Conservation (phyloP, 805 yeast genomes). For the Kodamaea kakaduensis region DNA sequence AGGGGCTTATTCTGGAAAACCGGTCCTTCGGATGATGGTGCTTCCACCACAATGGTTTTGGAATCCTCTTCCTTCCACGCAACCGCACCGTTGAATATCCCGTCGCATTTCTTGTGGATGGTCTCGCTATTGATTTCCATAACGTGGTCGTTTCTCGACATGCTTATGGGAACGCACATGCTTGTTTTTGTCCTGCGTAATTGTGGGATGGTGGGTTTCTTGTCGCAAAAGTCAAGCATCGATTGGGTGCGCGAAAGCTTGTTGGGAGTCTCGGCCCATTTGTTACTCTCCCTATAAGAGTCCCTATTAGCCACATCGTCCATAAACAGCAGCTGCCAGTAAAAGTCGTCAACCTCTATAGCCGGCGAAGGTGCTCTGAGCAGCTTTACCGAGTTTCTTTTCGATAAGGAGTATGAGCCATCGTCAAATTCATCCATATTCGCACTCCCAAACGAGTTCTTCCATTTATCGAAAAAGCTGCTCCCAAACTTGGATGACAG, state of each 20-base stretch:
- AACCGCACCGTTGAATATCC: slow-evolving; percentile 19
- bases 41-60: slow-evolving; percentile 10
- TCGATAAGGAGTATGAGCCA: slow-evolving; percentile 11
- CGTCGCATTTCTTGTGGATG: slow-evolving; percentile 20
- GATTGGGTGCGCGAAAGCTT: slow-evolving; percentile 34
- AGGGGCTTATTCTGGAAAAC: slow-evolving; percentile 19
- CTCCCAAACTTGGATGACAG: slow-evolving; percentile 36
- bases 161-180: slow-evolving; percentile 19
- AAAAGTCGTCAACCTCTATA: slow-evolving; percentile 29
- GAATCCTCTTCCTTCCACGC: slow-evolving; percentile 9
- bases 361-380: slow-evolving; percentile 37
- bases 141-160: slow-evolving; percentile 11
- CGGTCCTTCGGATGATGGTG: background rate
- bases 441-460: slow-evolving; percentile 24
- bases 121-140: slow-evolving; percentile 17
- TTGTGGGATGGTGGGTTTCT: slow-evolving; percentile 5
- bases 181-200: slow-evolving; percentile 17
- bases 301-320: background rate
- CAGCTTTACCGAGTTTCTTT: slow-evolving; percentile 26
- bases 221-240: slow-evolving; percentile 25
- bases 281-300: slow-evolving; percentile 1
- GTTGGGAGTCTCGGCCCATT: slow-evolving; percentile 13
- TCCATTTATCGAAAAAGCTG: slow-evolving; percentile 45
- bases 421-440: background rate
- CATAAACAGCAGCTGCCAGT: slow-evolving; percentile 15